Conservation (phyloP, 2,329 filamentous ascomycete species). For the Lecanicillium sp. region DNA sequence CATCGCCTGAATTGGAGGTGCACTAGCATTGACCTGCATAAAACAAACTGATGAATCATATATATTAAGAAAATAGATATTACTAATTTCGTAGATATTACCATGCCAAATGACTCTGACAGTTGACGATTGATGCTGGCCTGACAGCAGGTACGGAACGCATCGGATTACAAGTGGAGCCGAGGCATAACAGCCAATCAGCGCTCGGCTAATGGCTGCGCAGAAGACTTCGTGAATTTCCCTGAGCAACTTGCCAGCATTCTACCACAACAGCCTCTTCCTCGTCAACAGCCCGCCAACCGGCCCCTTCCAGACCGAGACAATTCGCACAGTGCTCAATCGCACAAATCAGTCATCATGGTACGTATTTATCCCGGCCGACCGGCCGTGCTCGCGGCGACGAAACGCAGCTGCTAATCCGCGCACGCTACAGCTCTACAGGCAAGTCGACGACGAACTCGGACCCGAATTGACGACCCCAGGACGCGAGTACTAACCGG, state of each 20-base stretch:
- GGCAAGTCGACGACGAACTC: constrained; percentile 38
- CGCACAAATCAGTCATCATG: constrained; percentile 42
- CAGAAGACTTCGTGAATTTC: constrained; percentile 16
- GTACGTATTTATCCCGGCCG: constrained; percentile 34
- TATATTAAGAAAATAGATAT: too few relatives aligned
- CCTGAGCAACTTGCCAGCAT: constrained; percentile 2
- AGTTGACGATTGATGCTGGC: too few relatives aligned
- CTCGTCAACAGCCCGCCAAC: constrained; percentile 11
- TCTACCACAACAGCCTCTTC: constrained; percentile 8
- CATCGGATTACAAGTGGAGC: constrained; percentile 12
- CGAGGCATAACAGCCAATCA: constrained; percentile 11
- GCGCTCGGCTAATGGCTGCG: constrained; percentile 3
- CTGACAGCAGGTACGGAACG: neutral
- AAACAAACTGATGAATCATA: too few relatives aligned
- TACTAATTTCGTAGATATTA: too few relatives aligned
- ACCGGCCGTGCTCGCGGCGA: neutral
- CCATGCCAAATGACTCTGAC: too few relatives aligned
- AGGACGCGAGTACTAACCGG: constrained; percentile 12
- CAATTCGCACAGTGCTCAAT: constrained; percentile 14
- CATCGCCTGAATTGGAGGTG: too few relatives aligned
- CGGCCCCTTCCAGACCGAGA: constrained; percentile 5
- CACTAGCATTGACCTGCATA: too few relatives aligned
- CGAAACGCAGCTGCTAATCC: constrained; percentile 24
- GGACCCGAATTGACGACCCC: constrained; percentile 13
- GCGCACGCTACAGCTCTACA: constrained; percentile 46